Evolutionary conservation across 139 green algal genomes (phyloP).

Genomic region (Asterochloris sp.): DNA sequence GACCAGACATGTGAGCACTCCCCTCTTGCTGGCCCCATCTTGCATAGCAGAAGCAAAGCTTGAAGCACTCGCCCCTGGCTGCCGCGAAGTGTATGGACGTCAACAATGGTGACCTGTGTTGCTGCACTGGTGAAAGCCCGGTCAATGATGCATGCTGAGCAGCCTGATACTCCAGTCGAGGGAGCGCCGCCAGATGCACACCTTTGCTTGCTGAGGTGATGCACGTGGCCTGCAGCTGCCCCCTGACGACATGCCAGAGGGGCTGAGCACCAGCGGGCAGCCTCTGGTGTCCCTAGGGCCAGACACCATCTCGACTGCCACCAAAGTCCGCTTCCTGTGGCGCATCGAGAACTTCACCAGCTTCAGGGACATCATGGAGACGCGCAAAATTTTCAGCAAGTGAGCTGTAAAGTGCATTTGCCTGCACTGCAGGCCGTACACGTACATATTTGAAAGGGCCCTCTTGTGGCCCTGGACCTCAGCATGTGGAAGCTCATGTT

Average conservation of each 20-base stretch:
- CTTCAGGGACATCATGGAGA: slow-evolving; percentile 77
- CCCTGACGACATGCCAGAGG: slow-evolving; percentile 8
- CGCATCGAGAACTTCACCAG: slow-evolving; percentile 66
- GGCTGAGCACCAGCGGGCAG: neutral
- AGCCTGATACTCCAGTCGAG: neutral
- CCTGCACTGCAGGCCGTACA: neutral
- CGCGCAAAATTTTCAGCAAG: slow-evolving; percentile 72
- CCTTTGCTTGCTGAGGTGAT: neutral
- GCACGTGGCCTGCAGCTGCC: neutral
- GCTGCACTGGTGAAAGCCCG: neutral
- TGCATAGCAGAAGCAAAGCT: too few species aligned
- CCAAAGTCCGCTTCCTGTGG: slow-evolving; percentile 49
- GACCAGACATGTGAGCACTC: slow-evolving; percentile 16
- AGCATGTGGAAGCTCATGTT: too few species aligned
- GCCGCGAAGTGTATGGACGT: neutral
- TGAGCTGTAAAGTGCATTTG: neutral
- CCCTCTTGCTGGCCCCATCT: too few species aligned
- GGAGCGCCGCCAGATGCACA: neutral
- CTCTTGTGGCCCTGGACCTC: too few species aligned
- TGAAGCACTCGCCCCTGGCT: neutral
- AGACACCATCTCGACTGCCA: slow-evolving; percentile 12
- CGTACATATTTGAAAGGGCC: neutral
- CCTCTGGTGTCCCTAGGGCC: neutral
- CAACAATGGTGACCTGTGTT: neutral
- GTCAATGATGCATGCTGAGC: neutral